phyloP scores from a whole-genome alignment of 75 land plant species.

The Larix kaempferi region DNA sequence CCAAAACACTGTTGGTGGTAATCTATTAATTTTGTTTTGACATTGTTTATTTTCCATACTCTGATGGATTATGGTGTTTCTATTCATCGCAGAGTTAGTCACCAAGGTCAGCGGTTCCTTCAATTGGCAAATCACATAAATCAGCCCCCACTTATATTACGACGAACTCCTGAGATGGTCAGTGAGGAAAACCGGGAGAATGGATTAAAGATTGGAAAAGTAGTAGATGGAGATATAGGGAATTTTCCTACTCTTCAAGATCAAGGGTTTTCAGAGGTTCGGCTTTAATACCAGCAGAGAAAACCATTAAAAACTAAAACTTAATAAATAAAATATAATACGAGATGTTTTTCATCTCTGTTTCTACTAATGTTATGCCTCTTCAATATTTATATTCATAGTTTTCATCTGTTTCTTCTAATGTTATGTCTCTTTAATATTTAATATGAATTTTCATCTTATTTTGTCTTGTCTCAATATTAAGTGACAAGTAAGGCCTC shows the following conservation, averaged over 20 bases:
- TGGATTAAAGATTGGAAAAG: slow-evolving; percentile 7
- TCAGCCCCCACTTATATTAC: slow-evolving; percentile 40
- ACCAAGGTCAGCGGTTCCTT: slow-evolving; percentile 45
- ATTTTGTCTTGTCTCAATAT: not conserved
- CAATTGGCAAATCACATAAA: slow-evolving; percentile 20
- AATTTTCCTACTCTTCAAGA: slow-evolving; percentile 19
- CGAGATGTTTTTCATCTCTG: too few species aligned
- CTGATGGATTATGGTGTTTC: slow-evolving; percentile 5
- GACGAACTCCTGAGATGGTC: slow-evolving; percentile 59
- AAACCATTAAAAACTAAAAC: not conserved
- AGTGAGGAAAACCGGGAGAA: slow-evolving; percentile 39
- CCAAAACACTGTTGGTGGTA: not conserved
- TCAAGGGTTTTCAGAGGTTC: slow-evolving; percentile 64
- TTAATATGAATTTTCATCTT: not conserved
- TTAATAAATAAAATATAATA: too few species aligned
- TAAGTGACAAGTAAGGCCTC: not conserved
- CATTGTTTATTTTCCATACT: not conserved
- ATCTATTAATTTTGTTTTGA: not conserved
- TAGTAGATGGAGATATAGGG: slow-evolving; percentile 23
- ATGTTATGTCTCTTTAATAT: not conserved
- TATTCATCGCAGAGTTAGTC: slow-evolving; percentile 42
- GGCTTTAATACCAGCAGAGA: not conserved
- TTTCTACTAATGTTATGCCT: too few species aligned
- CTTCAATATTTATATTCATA: too few species aligned
- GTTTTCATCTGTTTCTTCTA: too few species aligned